Base-by-base conservation (phyloP, 495 filamentous ascomycete genomes). In the Ascodesmis nigricans region DNA sequence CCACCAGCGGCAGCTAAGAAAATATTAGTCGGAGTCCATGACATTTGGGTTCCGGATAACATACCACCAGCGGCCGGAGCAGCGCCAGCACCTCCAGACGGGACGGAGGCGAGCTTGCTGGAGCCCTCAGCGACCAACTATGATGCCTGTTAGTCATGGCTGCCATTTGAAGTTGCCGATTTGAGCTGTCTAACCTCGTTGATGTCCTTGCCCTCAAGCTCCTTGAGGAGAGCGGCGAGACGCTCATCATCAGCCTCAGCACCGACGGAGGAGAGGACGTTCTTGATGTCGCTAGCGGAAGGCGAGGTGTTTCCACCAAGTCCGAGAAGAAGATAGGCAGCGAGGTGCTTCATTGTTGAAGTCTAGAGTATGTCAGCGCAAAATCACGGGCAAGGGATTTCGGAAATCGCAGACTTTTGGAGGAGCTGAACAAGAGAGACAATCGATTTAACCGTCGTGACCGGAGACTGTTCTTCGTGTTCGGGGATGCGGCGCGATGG, bases 121-220 rank as follows among this genome's bases (percentile, higher is more conserved):
- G 78, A 70, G 52, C 87, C 87, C 64, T 87, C 71, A 50, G 76
- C 50, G 61, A 97, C 95, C 63, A 97, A 61, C 87, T 97, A 52
- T 46, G 43, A 4, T 27, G 28, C 3, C 13, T 35, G 27, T 42
- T 20, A 50, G 38, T 4, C n/a, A 26, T 43, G 16, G n/a, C 22
- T n/a, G n/a, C n/a, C n/a, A n/a, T n/a, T n/a, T n/a, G n/a, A n/a
- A n/a, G n/a, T n/a, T n/a, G n/a, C n/a, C n/a, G n/a, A n/a, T n/a
- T n/a, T n/a, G 21, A 18, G 2, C 18, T 35, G 18, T 53, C 64
- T 44, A 66, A 93, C 87, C 67, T 87, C 71, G 61, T 84, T 72
- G 67, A 95, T 64, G 63, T 93, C 73, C 77, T 99, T 99, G 73
- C 79, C 90, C 60, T 87, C 50, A 52, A 99, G 79, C 70, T 99